Evolutionary conservation across 345 rosid species (phyloP).

Genomic region (Citrus hindsii): DNA sequence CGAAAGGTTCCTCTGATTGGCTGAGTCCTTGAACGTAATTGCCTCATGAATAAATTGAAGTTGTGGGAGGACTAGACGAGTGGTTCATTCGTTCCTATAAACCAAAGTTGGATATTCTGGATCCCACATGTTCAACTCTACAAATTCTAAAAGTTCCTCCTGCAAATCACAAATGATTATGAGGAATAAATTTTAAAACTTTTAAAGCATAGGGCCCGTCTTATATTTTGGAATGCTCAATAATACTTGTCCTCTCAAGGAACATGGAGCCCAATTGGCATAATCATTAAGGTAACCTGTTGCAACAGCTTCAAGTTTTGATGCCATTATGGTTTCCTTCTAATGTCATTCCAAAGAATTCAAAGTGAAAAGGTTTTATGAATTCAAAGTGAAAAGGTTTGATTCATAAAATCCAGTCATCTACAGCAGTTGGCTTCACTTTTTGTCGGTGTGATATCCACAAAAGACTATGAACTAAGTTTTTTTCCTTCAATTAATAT

Average conservation of each 20-base stretch:
- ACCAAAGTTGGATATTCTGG: slow-evolving; percentile 86
- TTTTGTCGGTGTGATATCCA: neutral
- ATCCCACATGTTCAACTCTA: slow-evolving; percentile 85
- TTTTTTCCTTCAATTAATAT: neutral
- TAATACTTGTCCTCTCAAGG: neutral
- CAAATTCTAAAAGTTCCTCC: slow-evolving; percentile 70
- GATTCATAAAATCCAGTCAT: neutral
- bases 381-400: no score
- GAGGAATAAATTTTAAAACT: neutral
- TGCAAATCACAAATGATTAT: slow-evolving; percentile 19
- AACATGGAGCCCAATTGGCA: neutral
- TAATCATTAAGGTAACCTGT: neutral
- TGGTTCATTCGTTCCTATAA: slow-evolving; percentile 42
- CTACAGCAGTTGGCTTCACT: neutral
- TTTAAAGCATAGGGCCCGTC: neutral
- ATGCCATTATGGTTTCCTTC: no score
- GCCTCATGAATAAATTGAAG: neutral
- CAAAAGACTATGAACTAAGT: neutral
- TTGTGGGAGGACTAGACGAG: neutral
- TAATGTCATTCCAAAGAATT: no score
- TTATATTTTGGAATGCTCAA: neutral
- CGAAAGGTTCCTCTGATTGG: neutral
- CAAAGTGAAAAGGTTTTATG: no score
- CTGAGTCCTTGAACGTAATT: neutral
- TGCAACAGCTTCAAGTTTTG: neutral